Conservation (phyloP, 495 filamentous ascomycete genomes). For the Aspergillus hancockii region DNA sequence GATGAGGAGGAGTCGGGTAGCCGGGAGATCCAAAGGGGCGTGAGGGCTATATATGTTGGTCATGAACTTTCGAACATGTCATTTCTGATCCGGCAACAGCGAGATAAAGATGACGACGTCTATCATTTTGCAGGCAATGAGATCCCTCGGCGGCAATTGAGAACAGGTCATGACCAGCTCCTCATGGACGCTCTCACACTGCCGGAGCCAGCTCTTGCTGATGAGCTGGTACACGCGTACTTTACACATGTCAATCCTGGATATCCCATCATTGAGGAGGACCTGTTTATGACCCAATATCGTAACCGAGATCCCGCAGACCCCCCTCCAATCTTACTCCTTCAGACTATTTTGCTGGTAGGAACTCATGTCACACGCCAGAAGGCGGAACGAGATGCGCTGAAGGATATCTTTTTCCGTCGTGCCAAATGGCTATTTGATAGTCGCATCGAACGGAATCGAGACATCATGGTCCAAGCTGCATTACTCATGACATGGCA, state of each 20-base stretch:
- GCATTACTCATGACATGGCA: slow-evolving; percentile 52
- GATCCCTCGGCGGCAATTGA: slow-evolving; percentile 45
- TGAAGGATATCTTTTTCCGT: slow-evolving; percentile 51
- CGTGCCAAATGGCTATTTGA: slow-evolving; percentile 51
- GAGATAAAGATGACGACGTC: slow-evolving; percentile 46
- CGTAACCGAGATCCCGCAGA: slow-evolving; percentile 47
- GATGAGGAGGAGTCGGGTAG: slow-evolving; percentile 45
- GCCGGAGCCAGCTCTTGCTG: slow-evolving; percentile 44
- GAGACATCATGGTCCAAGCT: slow-evolving; percentile 50
- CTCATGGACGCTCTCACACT: slow-evolving; percentile 51
- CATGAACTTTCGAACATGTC: slow-evolving; percentile 54
- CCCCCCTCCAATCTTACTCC: slow-evolving; percentile 45
- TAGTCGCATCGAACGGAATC: slow-evolving; percentile 50
- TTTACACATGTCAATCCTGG: slow-evolving; percentile 47
- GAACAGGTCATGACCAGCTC: slow-evolving; percentile 48
- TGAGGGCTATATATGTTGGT: slow-evolving; percentile 51
- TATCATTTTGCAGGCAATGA: slow-evolving; percentile 52
- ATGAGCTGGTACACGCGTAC: slow-evolving; percentile 50
- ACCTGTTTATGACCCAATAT: slow-evolving; percentile 50
- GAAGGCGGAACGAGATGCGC: slow-evolving; percentile 42
- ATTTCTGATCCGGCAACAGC: slow-evolving; percentile 52
- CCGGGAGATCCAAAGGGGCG: slow-evolving; percentile 46
- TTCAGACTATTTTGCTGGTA: slow-evolving; percentile 49
- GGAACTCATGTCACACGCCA: slow-evolving; percentile 44
- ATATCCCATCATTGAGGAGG: slow-evolving; percentile 49